A percentile compares a stretch with the other conserved stretches of the same genome.
Conservation (phyloP, 495 filamentous ascomycete species). For the Bryoglossum gracile region DNA sequence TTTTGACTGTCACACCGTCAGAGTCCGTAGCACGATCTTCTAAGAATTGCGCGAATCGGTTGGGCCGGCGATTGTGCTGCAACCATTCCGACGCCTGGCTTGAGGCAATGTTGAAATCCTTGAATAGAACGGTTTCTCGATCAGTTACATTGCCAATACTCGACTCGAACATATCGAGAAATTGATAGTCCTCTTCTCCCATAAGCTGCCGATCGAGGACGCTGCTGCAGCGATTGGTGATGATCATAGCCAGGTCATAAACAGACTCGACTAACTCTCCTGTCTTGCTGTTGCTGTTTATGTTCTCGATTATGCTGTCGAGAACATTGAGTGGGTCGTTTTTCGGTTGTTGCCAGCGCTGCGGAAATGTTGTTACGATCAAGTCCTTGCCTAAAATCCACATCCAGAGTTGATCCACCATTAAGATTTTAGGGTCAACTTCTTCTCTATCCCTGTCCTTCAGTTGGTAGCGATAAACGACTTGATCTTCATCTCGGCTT, state of each 20-base stretch:
- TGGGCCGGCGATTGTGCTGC: slow-evolving; percentile 48
- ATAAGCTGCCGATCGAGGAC: slow-evolving; percentile 58
- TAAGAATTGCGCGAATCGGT: slow-evolving; percentile 26
- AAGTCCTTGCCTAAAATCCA: slow-evolving; percentile 58
- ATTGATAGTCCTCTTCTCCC: slow-evolving; percentile 58
- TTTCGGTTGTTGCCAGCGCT: slow-evolving; percentile 64
- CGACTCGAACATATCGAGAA: slow-evolving; percentile 66
- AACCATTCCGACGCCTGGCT: slow-evolving; percentile 55
- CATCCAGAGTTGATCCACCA: slow-evolving; percentile 72
- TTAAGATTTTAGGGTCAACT: slow-evolving; percentile 60
- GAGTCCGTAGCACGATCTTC: slow-evolving; percentile 1
- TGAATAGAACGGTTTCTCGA: slow-evolving; percentile 55
- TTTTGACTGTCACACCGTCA: too few species aligned
- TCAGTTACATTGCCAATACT: slow-evolving; percentile 60
- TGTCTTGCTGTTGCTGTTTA: slow-evolving; percentile 63
- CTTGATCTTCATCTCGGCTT: slow-evolving; percentile 59
- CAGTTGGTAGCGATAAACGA: slow-evolving; percentile 54
- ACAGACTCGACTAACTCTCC: slow-evolving; percentile 54
- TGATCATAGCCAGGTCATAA: slow-evolving; percentile 59
- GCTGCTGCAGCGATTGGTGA: slow-evolving; percentile 57
- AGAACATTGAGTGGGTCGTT: slow-evolving; percentile 62
- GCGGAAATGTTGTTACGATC: slow-evolving; percentile 60
- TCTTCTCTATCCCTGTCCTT: slow-evolving; percentile 30
- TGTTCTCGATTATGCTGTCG: slow-evolving; percentile 63
- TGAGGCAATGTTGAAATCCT: slow-evolving; percentile 55